Evolutionary conservation across 2,329 filamentous ascomycete species (phyloP), one percentile per base, ranked within the genome.

Genomic region (Knoxdaviesia capensis): DNA sequence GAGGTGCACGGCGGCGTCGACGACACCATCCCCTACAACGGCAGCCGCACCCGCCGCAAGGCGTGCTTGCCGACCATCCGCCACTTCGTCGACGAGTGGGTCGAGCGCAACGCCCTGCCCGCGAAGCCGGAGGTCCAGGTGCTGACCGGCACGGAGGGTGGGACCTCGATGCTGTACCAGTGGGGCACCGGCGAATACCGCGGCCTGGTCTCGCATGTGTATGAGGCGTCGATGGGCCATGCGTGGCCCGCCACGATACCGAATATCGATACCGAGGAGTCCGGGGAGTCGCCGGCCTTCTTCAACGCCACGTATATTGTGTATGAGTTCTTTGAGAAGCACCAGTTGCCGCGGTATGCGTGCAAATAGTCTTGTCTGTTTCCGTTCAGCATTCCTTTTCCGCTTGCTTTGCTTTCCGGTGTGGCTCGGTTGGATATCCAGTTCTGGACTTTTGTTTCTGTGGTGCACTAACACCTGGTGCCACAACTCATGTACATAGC

Each of bases 1-100:
- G 61, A 65, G 31, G 64, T 70, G 44, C 67, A 70, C 49, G 66
- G 66, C 11, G 59, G 58, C 4, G 54, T 49, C 6, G 67, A 70
- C 50, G 54, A 48, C 5, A 65, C 59, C 0, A 66, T 71, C 29
- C 42, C 50, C 1, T 69, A 67, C 45, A 42, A 49, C 4, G 66
- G 66, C 3, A 62, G 59, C 4, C 5, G 31, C 8, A 52, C 55
- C 34, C 58, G 63, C 5, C 57, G 58, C 4, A 55, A 56, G 1
- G 60, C 59, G 2, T 61, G 57, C 40, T 46, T 66, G 36, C 65
- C 65, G 1, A 47, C 58, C 0, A 62, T 69, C 33, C 54, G 55
- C 28, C 51, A 58, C 41, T 62, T 55, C 48, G 51, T 56, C 2
- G 42, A 43, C 6, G 50, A 53, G 51, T 66, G 63, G 63, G 57